A percentile compares a stretch with the other conserved stretches of the same genome.
Evolutionary conservation across 345 rosid genomes (phyloP).

Genomic region (Conringia planisiliqua): DNA sequence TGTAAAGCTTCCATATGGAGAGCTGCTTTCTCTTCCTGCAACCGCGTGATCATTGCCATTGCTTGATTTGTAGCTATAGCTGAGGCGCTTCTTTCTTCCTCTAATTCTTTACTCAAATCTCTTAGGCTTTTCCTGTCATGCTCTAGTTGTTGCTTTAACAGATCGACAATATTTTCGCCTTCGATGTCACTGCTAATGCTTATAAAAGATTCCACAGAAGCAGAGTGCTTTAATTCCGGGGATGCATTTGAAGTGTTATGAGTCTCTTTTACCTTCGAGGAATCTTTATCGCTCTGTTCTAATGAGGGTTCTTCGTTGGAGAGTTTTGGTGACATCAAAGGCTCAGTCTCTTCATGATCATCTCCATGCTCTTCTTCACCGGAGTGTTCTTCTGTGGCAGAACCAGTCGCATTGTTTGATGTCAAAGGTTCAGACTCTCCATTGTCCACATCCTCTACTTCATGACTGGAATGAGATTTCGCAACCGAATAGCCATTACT

Average conservation of each 20-base stretch:
- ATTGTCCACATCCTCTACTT: slow-evolving; percentile 11
- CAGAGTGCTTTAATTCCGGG: slow-evolving; percentile 42
- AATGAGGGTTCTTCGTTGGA: slow-evolving; percentile 14
- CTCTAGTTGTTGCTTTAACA: slow-evolving; percentile 55
- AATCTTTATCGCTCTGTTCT: slow-evolving; percentile 14
- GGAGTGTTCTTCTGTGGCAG: slow-evolving; percentile 14
- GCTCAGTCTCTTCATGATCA: slow-evolving; percentile 5
- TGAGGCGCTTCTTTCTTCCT: slow-evolving; percentile 74
- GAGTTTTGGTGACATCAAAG: neutral
- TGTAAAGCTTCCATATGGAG: slow-evolving; percentile 82
- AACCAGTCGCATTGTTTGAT: slow-evolving; percentile 18
- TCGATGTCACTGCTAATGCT: slow-evolving; percentile 56
- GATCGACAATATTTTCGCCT: slow-evolving; percentile 50
- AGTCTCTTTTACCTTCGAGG: slow-evolving; percentile 30
- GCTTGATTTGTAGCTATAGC: slow-evolving; percentile 65
- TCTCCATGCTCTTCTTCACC: slow-evolving; percentile 15
- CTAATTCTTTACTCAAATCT: slow-evolving; percentile 54
- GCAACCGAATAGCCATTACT: slow-evolving; percentile 19
- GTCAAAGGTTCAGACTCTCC: slow-evolving; percentile 15
- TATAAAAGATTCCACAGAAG: slow-evolving; percentile 46
- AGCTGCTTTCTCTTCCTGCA: slow-evolving; percentile 85
- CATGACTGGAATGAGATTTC: slow-evolving; percentile 18
- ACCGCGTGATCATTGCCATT: slow-evolving; percentile 81
- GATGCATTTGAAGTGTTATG: slow-evolving; percentile 25
- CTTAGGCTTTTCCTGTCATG: slow-evolving; percentile 44